Percentiles rank a stretch among this genome's conserved stretches.
Conservation (phyloP, 1,139 yeast species). For the Sugiyamaella pinicola region DNA sequence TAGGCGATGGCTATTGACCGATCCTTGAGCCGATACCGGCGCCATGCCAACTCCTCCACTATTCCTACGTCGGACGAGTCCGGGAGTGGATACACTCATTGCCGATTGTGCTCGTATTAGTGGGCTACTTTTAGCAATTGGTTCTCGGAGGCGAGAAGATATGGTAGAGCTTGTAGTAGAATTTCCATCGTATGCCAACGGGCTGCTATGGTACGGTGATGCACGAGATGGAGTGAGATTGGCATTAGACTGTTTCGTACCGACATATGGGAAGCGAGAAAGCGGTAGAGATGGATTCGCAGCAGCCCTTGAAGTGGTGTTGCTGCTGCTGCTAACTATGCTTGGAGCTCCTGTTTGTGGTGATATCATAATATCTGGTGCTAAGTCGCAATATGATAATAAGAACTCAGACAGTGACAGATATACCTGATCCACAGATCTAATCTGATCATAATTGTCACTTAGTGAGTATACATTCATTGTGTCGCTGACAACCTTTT, state of each 20-base stretch:
- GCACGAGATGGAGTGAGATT: constrained; percentile 8
- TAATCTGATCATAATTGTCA: constrained; percentile 19
- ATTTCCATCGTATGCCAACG: constrained; percentile 15
- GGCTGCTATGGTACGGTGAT: constrained; percentile 14
- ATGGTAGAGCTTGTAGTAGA: neutral
- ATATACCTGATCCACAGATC: constrained; percentile 33
- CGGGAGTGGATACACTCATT: constrained; percentile 9
- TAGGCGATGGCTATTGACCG: constrained; percentile 2
- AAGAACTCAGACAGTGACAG: constrained; percentile 36
- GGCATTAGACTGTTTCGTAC: neutral
- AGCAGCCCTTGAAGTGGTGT: neutral
- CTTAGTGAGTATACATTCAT: constrained; percentile 30
- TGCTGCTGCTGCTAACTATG: neutral
- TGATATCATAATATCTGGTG: constrained; percentile 11
- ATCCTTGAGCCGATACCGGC: neutral
- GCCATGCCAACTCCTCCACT: constrained; percentile 1
- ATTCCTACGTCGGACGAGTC: neutral
- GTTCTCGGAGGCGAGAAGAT: constrained; percentile 9
- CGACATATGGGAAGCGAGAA: neutral
- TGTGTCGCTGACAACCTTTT: constrained; percentile 35
- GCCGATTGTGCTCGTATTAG: constrained; percentile 18
- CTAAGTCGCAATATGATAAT: constrained; percentile 26
- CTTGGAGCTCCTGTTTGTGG: neutral
- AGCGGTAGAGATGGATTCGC: neutral
- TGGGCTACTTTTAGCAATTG: constrained; percentile 16